These are phyloP conservation scores for Noccaea bulbosa DNA, from an alignment of 345 rosid genomes.

Conservation along the genomic window DNA sequence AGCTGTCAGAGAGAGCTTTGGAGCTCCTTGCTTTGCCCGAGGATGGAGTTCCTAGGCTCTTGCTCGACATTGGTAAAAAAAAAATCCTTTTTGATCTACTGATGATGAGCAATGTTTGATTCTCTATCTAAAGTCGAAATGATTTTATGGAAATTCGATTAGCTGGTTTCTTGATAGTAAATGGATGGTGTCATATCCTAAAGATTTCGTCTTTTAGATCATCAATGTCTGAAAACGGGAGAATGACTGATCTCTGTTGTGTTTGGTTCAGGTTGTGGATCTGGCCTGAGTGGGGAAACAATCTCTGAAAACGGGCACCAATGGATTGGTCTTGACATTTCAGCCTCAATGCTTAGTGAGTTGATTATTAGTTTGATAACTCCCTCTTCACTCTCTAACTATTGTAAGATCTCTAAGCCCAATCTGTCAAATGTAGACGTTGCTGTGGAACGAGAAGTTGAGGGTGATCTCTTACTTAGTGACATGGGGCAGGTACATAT, in stretches of 20 bases:
- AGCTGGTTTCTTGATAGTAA: neutral
- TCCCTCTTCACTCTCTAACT: neutral
- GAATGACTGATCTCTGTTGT: neutral
- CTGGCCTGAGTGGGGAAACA: slow-evolving; percentile 94
- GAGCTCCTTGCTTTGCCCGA: slow-evolving; percentile 93
- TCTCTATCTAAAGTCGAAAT: neutral
- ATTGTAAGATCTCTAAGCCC: neutral
- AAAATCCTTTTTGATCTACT: neutral
- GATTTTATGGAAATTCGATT: neutral
- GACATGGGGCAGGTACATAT: slow-evolving; percentile 95
- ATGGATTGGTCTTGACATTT: slow-evolving; percentile 93
- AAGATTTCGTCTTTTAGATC: neutral
- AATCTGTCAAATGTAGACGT: slow-evolving; percentile 50
- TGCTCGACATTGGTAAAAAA: slow-evolving; percentile 85
- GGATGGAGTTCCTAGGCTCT: slow-evolving; percentile 77
- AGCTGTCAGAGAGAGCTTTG: slow-evolving; percentile 87
- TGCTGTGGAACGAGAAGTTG: slow-evolving; percentile 85
- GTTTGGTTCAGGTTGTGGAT: slow-evolving; percentile 73
- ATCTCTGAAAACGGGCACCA: slow-evolving; percentile 78
- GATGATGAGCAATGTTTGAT: slow-evolving; percentile 17
- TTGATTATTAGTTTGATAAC: neutral
- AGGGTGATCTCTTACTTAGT: slow-evolving; percentile 88
- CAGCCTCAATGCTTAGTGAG: slow-evolving; percentile 88
- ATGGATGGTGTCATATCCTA: neutral
- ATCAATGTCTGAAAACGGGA: neutral